Evolutionary conservation across 164 flowering plant species (phyloP), one percentile per base, ranked within the genome.

Genomic region (Hamamelis virginiana): DNA sequence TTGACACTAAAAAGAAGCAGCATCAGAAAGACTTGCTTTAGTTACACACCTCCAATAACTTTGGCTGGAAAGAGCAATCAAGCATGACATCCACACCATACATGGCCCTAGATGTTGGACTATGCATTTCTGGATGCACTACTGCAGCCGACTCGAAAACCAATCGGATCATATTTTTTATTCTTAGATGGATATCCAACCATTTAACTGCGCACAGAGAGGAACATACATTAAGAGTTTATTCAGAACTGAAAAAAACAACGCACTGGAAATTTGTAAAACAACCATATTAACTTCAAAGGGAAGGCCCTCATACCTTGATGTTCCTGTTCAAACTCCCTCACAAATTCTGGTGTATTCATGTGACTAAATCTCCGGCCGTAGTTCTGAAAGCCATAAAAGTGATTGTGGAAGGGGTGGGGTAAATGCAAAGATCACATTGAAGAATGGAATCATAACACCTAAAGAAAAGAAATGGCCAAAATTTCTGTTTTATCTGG

Each of bases 11-110:
- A 25, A 26, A 50, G n/a, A 45, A 33, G 57, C 27, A 58, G 19
- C 16, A 41, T 4, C n/a, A 15, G 15, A 10, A 18, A 44, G 28
- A 9, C 9, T 38, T 19, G 59, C 23, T 51, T 23, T 19, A 46
- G 59, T 46, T 28, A 58, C 83, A 64, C 33, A 95, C 98, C 98
- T 95, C 98, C 76, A 95, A 72, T 45, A 96, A 73, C 75, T 93
- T 96, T 9, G 99, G 99, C 67, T 86, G 82, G 75, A 87, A 96
- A 51, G 82, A 74, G 58, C 64, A 53, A 73, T 91, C 97, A 56
- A 96, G 97, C 99, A 96, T 96, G 62, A 96, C 95, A 86, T 96
- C 99, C 67, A 96, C 80, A 44, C 99, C 99, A 81, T 96, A 96
- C 62, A 91, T 93, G 41, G 98, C 92, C 80, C 98, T 87, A 28